A percentile compares a stretch with the other conserved stretches of the same genome.
phyloP scores from a whole-genome alignment of 257 asterid genomes.

The Solanum boliviense region DNA sequence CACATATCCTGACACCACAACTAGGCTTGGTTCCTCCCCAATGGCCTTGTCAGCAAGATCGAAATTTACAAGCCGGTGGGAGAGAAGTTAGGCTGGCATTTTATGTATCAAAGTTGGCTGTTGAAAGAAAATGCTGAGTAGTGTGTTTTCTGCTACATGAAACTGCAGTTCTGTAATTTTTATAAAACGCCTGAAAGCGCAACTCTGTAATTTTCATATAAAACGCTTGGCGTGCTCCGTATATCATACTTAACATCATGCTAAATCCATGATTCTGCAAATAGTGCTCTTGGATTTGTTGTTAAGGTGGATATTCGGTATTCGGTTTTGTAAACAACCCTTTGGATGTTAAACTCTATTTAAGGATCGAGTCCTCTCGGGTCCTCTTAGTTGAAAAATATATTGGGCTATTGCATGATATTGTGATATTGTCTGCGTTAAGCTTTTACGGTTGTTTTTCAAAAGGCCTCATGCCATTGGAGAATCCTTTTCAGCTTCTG shows the following conservation, averaged over 20 bases:
- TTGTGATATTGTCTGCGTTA: not conserved
- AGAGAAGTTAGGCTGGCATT: not conserved
- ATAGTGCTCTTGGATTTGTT: not conserved
- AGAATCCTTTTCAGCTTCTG: not conserved
- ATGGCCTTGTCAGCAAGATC: constrained; percentile 13
- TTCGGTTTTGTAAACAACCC: not conserved
- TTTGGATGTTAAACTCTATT: not conserved
- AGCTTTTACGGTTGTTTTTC: not conserved
- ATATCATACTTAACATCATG: not conserved
- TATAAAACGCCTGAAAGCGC: not conserved
- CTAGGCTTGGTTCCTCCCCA: not conserved
- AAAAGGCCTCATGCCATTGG: not conserved
- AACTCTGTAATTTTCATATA: not conserved
- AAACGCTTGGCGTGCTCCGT: not conserved
- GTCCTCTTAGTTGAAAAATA: not conserved
- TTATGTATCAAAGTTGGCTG: not conserved
- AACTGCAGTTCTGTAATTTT: not conserved
- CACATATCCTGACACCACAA: not conserved
- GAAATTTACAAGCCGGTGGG: not conserved
- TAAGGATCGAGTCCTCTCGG: not conserved
- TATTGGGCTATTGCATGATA: not conserved
- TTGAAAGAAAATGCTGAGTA: not conserved
- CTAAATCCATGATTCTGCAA: not conserved
- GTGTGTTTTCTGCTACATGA: not conserved
- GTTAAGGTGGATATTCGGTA: not conserved